Evolutionary conservation across 768 basidiomycete species (phyloP), one percentile per base, ranked within the genome.

Genomic region (Antrodiella citrinella): DNA sequence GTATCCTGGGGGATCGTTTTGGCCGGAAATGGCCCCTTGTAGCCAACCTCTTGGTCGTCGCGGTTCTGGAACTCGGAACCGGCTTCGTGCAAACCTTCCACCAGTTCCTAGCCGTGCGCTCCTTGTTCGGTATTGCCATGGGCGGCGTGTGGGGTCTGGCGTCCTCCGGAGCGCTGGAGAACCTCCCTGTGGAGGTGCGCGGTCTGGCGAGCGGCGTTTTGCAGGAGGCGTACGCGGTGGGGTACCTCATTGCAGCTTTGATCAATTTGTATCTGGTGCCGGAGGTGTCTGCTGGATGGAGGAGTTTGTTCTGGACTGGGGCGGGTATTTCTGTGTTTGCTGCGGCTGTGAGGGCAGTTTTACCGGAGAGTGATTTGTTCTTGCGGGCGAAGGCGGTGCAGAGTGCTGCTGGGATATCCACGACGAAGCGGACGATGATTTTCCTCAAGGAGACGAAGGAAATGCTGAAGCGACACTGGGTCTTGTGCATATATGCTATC

Each of bases 21-120:
- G 94, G 94, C 3, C 78, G 94, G 22, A 95, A 94, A 73, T 98
- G 92, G 92, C 92, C 92, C 3, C 73, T 94, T 4, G 81, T 95
- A 22, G 55, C 59, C 56, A 93, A 92, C 63, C 73, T 94, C 18
- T 42, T 91, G 22, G 61, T 93, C 44, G 78, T 91, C 53, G 73
- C 77, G 11, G 63, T 76, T 3, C 78, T 96, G 47, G 82, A 92
- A 59, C 77, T 96, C 19, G 87, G 82, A 0, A 81, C 82, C 1
- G 84, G 88, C 22, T 97, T 94, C 66, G 81, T 82, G 39, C 73
- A 83, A 15, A 91, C 82, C 0, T 97, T 80, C 68, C 25, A 53
- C 0, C 74, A 84, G 54, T 98, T 98, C 71, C 78, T 97, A 21
- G 91, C 78, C 15, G 73, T 91, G 4, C 78, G 93, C 4, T 77